phyloP scores from a whole-genome alignment of 257 asterid species.

The Henckelia pumila region DNA sequence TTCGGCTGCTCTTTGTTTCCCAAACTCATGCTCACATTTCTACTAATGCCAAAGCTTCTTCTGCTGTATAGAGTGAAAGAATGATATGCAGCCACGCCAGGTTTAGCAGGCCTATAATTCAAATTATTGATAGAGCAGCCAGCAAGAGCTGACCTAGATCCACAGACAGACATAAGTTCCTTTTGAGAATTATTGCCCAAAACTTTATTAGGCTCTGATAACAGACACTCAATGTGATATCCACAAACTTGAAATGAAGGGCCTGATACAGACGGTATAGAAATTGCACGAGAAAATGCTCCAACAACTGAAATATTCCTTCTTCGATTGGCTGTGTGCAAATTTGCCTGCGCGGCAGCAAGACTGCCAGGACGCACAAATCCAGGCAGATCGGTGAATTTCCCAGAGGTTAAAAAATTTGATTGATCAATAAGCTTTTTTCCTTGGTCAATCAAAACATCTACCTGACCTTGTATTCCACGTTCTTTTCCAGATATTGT shows the following conservation, averaged over 20 bases:
- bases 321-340: slow-evolving; percentile 49
- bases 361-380: slow-evolving; percentile 53
- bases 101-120: slow-evolving; percentile 35
- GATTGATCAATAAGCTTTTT: slow-evolving; percentile 43
- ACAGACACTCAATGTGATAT: slow-evolving; percentile 54
- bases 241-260: slow-evolving; percentile 69
- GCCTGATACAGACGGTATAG: slow-evolving; percentile 77
- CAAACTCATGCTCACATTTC: slow-evolving; percentile 63
- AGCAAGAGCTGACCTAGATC: slow-evolving; percentile 39
- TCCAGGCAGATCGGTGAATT: slow-evolving; percentile 43
- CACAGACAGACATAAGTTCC: slow-evolving; percentile 58
- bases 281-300: slow-evolving; percentile 67
- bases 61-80: slow-evolving; percentile 40
- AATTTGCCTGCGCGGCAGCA: slow-evolving; percentile 68
- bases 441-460: slow-evolving; percentile 48
- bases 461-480: slow-evolving; percentile 42
- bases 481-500: slow-evolving; percentile 42
- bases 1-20: slow-evolving; percentile 62
- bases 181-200: slow-evolving; percentile 29
- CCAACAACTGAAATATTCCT: slow-evolving; percentile 64
- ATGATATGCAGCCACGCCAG: slow-evolving; percentile 37
- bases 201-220: slow-evolving; percentile 40
- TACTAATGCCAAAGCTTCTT: slow-evolving; percentile 40
- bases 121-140: slow-evolving; percentile 37
- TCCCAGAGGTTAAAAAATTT: slow-evolving; percentile 40